Conservation (phyloP, 2,329 filamentous ascomycete genomes). For the Balansia obtecta region DNA sequence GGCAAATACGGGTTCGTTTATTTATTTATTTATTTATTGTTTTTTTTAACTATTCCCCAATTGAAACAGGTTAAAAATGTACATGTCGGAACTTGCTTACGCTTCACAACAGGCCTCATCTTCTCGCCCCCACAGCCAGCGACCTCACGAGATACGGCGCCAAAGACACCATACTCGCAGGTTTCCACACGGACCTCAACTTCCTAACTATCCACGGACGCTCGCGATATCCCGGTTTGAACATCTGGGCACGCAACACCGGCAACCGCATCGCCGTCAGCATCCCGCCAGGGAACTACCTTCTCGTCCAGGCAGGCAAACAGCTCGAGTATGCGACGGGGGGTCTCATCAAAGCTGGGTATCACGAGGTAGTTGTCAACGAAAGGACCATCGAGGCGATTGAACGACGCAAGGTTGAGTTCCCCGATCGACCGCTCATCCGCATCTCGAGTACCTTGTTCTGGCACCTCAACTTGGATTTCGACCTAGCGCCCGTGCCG, state of each 20-base stretch:
- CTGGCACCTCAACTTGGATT: slow-evolving; percentile 47
- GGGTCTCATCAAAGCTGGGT: slow-evolving; percentile 48
- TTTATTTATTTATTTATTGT: no score
- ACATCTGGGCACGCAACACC: slow-evolving; percentile 53
- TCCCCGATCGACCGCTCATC: slow-evolving; percentile 37
- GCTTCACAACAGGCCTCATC: slow-evolving; percentile 34
- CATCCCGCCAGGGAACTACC: slow-evolving; percentile 44
- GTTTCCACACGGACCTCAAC: slow-evolving; percentile 53
- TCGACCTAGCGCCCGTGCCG: slow-evolving; percentile 39
- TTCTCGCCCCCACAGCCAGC: slow-evolving; percentile 48
- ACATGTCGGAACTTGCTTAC: neutral
- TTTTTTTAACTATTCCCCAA: neutral
- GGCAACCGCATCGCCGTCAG: slow-evolving; percentile 44
- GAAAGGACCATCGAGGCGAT: slow-evolving; percentile 36
- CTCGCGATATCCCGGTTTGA: slow-evolving; percentile 47
- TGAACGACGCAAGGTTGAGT: slow-evolving; percentile 25
- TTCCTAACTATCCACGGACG: slow-evolving; percentile 53
- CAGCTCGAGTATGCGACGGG: slow-evolving; percentile 50
- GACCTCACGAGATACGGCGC: slow-evolving; percentile 40
- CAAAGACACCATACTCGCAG: slow-evolving; percentile 46
- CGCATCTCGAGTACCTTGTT: slow-evolving; percentile 50
- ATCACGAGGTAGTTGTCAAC: slow-evolving; percentile 49
- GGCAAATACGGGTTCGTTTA: slow-evolving; percentile 38
- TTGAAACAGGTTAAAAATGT: neutral
- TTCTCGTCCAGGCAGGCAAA: slow-evolving; percentile 50